Evolutionary conservation across 1,284 basidiomycete species (phyloP).

Genomic region (Golubevia pallescens): DNA sequence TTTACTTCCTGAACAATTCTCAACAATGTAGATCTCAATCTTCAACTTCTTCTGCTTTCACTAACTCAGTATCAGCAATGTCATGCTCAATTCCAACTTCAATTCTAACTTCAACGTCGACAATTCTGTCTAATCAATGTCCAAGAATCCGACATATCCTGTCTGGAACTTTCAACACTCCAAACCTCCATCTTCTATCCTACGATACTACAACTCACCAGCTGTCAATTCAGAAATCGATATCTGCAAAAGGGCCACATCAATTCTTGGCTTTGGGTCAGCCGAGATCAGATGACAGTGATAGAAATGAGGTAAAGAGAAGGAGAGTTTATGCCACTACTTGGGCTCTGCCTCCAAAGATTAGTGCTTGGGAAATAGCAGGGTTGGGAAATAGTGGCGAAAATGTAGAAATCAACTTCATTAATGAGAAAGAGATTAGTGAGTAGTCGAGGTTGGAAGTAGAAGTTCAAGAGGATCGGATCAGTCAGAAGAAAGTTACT

Average conservation of each 20-base stretch:
- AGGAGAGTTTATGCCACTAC: conserved; percentile 46
- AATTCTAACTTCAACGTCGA: too few species aligned
- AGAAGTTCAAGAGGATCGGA: too few species aligned
- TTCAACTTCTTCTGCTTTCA: too few species aligned
- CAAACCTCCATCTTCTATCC: conserved; percentile 29
- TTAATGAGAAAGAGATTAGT: too few species aligned
- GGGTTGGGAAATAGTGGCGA: too few species aligned
- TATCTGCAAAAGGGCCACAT: conserved; percentile 32
- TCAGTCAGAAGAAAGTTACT: too few species aligned
- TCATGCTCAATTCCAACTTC: too few species aligned
- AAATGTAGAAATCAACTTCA: too few species aligned
- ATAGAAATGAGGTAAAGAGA: background rate
- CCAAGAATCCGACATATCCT: conserved; percentile 25
- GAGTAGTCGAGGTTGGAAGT: too few species aligned
- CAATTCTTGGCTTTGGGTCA: conserved; percentile 37
- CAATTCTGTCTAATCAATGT: conserved; percentile 9
- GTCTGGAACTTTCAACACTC: conserved; percentile 46
- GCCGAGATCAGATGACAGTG: background rate
- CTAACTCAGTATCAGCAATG: too few species aligned
- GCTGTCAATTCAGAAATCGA: conserved; percentile 17
- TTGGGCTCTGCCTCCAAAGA: conserved; percentile 22
- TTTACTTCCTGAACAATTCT: too few species aligned
- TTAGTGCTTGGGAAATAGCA: conserved; percentile 33
- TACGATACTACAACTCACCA: conserved; percentile 25
- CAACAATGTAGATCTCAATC: too few species aligned